These are phyloP conservation scores for Terfezia boudieri DNA, from an alignment of 495 filamentous ascomycete genomes.

Conservation along the genomic window DNA sequence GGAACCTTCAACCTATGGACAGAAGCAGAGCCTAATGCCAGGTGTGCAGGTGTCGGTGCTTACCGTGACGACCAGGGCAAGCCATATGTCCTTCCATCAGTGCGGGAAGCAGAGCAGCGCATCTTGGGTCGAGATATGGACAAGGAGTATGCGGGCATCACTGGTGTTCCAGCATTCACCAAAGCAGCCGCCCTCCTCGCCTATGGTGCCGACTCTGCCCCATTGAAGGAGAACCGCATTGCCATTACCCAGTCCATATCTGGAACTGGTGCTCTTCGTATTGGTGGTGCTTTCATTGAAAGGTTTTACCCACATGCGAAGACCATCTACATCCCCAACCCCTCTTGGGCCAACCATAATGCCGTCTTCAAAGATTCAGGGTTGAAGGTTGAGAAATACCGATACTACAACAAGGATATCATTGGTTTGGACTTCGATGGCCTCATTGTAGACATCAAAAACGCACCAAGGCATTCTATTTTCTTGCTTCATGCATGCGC, in stretches of 20 bases:
- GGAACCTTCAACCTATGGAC: not conserved
- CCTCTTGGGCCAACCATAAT: slow-evolving; percentile 96
- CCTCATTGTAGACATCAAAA: slow-evolving; percentile 74
- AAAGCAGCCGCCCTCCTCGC: slow-evolving; percentile 75
- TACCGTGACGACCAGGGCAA: slow-evolving; percentile 91
- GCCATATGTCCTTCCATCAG: slow-evolving; percentile 90
- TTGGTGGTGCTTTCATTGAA: slow-evolving; percentile 79
- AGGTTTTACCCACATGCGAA: slow-evolving; percentile 76
- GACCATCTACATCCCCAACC: slow-evolving; percentile 84
- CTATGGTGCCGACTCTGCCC: slow-evolving; percentile 58
- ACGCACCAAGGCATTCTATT: slow-evolving; percentile 62
- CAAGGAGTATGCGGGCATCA: slow-evolving; percentile 97
- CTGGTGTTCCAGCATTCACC: slow-evolving; percentile 81
- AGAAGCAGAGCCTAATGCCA: not conserved
- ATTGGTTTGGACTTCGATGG: slow-evolving; percentile 96
- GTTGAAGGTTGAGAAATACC: slow-evolving; percentile 75
- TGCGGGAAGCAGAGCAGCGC: slow-evolving; percentile 70
- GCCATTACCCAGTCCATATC: slow-evolving; percentile 96
- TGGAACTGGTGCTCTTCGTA: slow-evolving; percentile 83
- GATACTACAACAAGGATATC: slow-evolving; percentile 97
- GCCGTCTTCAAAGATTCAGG: slow-evolving; percentile 89
- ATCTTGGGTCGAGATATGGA: slow-evolving; percentile 53
- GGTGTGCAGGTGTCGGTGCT: slow-evolving; percentile 41
- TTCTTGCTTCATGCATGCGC: slow-evolving; percentile 93
- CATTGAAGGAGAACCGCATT: slow-evolving; percentile 42